A percentile compares a stretch with the other conserved stretches of the same genome.
Evolutionary conservation across 2,329 filamentous ascomycete genomes (phyloP).

Genomic region (Proliferodiscus dingleyae): DNA sequence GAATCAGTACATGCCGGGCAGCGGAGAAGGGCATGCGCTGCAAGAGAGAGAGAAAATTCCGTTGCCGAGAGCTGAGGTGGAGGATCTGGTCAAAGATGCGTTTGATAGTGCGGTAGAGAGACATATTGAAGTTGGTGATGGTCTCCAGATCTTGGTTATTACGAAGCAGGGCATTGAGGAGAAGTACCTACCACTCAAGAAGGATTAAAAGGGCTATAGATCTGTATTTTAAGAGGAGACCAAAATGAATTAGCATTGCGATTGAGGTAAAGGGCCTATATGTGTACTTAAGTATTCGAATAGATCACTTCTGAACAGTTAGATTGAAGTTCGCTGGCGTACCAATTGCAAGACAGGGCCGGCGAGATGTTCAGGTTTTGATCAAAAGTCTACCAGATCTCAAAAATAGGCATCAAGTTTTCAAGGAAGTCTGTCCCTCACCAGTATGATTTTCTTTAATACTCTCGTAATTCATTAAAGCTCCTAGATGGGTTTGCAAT

Average conservation of each 20-base stretch:
- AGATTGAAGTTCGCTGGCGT: neutral
- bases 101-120: slow-evolving; percentile 98
- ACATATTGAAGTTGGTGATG: slow-evolving; percentile 98
- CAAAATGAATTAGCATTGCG: slow-evolving; percentile 4
- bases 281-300: neutral
- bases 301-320: neutral
- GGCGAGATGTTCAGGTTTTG: neutral
- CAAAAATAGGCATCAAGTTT: too few relatives aligned
- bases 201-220: slow-evolving; percentile 54
- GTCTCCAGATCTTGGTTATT: slow-evolving; percentile 91
- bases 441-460: too few relatives aligned
- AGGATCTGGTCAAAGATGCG: slow-evolving; percentile 89
- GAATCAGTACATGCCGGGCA: slow-evolving; percentile 91
- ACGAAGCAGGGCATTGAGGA: slow-evolving; percentile 87
- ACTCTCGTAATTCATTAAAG: too few relatives aligned
- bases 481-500: too few relatives aligned
- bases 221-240: slow-evolving; percentile 18
- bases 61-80: slow-evolving; percentile 67
- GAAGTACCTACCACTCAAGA: slow-evolving; percentile 78
- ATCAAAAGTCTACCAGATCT: too few relatives aligned
- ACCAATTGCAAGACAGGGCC: neutral
- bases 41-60: slow-evolving; percentile 66
- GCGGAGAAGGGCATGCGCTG: slow-evolving; percentile 76
- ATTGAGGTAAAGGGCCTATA: neutral
- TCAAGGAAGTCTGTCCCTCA: too few relatives aligned